Evolutionary conservation across 1,284 basidiomycete genomes (phyloP).

Genomic region (Pyrrhoderma noxium): DNA sequence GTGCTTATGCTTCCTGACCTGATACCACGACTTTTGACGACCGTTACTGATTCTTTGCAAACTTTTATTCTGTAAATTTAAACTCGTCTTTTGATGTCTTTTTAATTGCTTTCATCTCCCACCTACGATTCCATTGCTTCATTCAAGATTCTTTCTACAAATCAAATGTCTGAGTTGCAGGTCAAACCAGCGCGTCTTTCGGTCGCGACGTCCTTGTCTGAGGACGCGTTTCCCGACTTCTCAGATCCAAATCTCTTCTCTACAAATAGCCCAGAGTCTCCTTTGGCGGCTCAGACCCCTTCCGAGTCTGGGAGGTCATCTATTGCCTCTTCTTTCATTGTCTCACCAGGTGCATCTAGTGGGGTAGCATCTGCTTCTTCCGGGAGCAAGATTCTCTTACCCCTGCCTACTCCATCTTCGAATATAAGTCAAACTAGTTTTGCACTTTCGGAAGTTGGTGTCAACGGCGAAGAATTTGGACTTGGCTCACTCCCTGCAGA

Average conservation of each 20-base stretch:
- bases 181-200: conserved; percentile 8
- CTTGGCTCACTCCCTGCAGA: conserved; percentile 34
- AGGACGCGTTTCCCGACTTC: conserved; percentile 18
- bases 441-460: conserved; percentile 32
- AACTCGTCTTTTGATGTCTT: no score
- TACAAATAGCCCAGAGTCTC: background rate
- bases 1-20: no score
- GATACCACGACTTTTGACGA: no score
- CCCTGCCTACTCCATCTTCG: conserved; percentile 27
- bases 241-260: conserved; percentile 18
- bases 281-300: background rate
- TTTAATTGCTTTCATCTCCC: no score
- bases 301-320: background rate
- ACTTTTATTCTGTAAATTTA: no score
- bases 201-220: conserved; percentile 5
- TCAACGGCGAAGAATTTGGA: conserved; percentile 18
- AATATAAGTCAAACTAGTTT: conserved; percentile 39
- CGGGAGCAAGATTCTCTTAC: conserved; percentile 30
- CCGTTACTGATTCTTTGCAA: no score
- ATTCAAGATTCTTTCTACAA: no score
- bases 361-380: background rate
- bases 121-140: no score
- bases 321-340: background rate
- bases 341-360: conserved; percentile 2
- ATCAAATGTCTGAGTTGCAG: background rate